Conservation (phyloP, 2,329 filamentous ascomycete species). For the Microcyclosporella mali region DNA sequence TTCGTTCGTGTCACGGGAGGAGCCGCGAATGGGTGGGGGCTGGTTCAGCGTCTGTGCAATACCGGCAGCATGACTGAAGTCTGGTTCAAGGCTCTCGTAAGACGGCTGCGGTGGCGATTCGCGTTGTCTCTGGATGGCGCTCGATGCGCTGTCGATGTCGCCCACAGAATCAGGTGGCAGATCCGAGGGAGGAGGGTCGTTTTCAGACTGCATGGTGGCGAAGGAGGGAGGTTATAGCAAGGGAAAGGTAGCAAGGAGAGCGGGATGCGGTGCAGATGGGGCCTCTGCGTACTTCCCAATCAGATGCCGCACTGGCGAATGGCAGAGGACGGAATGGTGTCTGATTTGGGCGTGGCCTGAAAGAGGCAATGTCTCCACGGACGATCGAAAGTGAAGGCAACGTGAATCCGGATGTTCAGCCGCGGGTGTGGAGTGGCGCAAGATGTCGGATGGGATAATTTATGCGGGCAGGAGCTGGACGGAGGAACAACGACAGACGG, state of each 20-base stretch:
- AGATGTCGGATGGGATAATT: neutral
- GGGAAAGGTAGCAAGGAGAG: neutral
- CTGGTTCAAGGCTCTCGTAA: conserved; percentile 4
- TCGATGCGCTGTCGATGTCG: conserved; percentile 1
- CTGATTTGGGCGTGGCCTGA: neutral
- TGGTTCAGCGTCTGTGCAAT: conserved; percentile 8
- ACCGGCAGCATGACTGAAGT: conserved; percentile 4
- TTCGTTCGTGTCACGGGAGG: conserved; percentile 16
- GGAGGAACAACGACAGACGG: no score
- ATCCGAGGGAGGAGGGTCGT: neutral
- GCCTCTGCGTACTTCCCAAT: neutral
- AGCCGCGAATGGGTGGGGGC: conserved; percentile 9
- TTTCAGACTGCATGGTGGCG: conserved; percentile 7
- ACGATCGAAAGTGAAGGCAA: neutral
- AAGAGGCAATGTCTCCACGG: conserved; percentile 1
- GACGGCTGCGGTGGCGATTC: conserved; percentile 1
- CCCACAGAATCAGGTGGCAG: neutral
- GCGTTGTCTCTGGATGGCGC: neutral
- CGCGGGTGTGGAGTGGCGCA: conserved; percentile 1
- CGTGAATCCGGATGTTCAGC: no score
- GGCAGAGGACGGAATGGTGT: neutral
- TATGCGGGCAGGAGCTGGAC: conserved; percentile 4
- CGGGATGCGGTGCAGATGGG: conserved; percentile 2
- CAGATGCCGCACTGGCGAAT: neutral
- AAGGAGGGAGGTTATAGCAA: conserved; percentile 2